A percentile compares a stretch with the other conserved stretches of the same genome.
These are phyloP conservation scores for Aspergillus baeticus DNA, from an alignment of 495 filamentous ascomycete species.

Conservation along the genomic window DNA sequence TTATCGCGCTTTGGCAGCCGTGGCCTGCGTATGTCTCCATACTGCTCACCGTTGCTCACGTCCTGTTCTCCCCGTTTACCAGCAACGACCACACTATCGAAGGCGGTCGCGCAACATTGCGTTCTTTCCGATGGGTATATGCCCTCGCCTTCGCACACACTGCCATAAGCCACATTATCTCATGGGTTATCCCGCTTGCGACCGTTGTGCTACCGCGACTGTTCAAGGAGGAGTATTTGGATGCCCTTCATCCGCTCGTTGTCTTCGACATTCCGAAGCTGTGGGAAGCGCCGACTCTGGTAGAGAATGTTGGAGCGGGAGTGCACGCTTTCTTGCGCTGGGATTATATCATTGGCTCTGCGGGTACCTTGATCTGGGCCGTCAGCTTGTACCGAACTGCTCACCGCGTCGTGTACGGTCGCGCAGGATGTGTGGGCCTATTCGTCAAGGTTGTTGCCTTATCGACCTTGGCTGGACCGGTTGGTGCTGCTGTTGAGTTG, in stretches of 20 bases:
- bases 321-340: slow-evolving; percentile 56
- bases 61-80: slow-evolving; percentile 34
- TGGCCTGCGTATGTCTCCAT: slow-evolving; percentile 54
- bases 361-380: slow-evolving; percentile 55
- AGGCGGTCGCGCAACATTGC: slow-evolving; percentile 33
- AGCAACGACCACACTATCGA: slow-evolving; percentile 23
- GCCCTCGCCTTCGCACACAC: slow-evolving; percentile 50
- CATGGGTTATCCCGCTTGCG: slow-evolving; percentile 44
- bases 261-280: slow-evolving; percentile 44
- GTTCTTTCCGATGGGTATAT: slow-evolving; percentile 52
- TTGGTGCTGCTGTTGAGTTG: slow-evolving; percentile 48
- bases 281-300: slow-evolving; percentile 34
- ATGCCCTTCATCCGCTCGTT: slow-evolving; percentile 35
- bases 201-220: slow-evolving; percentile 36
- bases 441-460: slow-evolving; percentile 39
- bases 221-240: slow-evolving; percentile 29
- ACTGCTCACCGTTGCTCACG: slow-evolving; percentile 30
- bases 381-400: slow-evolving; percentile 40
- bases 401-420: slow-evolving; percentile 35
- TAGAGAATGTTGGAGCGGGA: slow-evolving; percentile 45
- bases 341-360: slow-evolving; percentile 55
- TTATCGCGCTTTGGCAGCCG: slow-evolving; percentile 59
- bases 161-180: slow-evolving; percentile 46
- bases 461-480: slow-evolving; percentile 47
- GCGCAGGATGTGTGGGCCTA: slow-evolving; percentile 26